Conservation (phyloP, 2,329 filamentous ascomycete genomes). For the Thelonectria discophora region DNA sequence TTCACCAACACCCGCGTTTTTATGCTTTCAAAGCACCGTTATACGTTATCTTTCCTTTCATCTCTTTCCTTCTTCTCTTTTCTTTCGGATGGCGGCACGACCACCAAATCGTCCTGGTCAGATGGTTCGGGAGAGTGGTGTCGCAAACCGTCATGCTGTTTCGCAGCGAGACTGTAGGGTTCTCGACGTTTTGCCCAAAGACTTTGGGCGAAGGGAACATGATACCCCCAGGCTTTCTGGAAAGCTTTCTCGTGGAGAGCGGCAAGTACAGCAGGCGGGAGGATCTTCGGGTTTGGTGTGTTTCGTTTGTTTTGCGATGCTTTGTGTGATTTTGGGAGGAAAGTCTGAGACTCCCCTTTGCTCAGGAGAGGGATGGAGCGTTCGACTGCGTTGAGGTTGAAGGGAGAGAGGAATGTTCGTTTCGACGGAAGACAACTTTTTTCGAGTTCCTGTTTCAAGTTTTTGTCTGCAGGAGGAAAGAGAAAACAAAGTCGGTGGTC, state of each 20-base stretch:
- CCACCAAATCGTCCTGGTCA: not conserved
- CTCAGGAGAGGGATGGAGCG: too few species aligned
- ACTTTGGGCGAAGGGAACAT: slow-evolving; percentile 1
- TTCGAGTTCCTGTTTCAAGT: not conserved
- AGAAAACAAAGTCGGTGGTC: not conserved
- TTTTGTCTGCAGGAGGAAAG: not conserved
- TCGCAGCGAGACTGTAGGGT: not conserved
- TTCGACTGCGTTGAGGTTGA: not conserved
- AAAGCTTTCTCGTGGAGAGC: not conserved
- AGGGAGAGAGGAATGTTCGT: too few species aligned
- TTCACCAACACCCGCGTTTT: not conserved
- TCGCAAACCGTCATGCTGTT: not conserved
- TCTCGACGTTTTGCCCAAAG: not conserved
- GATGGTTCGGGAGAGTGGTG: not conserved
- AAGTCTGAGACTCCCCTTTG: too few species aligned
- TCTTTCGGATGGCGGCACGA: not conserved
- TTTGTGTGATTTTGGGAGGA: too few species aligned
- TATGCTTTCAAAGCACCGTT: not conserved
- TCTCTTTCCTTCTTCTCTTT: not conserved
- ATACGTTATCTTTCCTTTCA: not conserved
- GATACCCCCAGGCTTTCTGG: slow-evolving; percentile 5
- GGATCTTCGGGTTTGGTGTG: too few species aligned
- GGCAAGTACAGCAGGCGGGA: not conserved
- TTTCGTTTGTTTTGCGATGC: too few species aligned
- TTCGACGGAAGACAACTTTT: too few species aligned